Conservation (phyloP, 352 stramenopile species). For the Globisporangium ultimum region DNA sequence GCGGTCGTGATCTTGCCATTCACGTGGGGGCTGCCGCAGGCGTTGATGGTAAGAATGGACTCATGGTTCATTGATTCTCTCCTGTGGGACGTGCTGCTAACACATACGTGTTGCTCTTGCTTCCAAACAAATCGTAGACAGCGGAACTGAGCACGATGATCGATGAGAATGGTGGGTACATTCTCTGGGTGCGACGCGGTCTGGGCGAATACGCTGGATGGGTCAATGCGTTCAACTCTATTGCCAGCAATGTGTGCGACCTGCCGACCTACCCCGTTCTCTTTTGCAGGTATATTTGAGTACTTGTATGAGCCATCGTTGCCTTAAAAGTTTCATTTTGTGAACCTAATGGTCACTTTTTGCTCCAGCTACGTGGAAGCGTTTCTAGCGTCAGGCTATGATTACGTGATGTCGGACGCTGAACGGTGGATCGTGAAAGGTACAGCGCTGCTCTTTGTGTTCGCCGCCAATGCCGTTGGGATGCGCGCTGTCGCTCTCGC, state of each 20-base stretch:
- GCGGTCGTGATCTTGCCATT: slow-evolving; percentile 73
- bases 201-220: slow-evolving; percentile 79
- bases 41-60: slow-evolving; percentile 58
- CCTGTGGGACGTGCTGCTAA: background rate
- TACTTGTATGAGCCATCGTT: background rate
- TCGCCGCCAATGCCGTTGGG: slow-evolving; percentile 63
- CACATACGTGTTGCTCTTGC: background rate
- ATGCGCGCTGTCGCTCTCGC: slow-evolving; percentile 75
- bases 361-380: slow-evolving; percentile 67
- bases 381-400: slow-evolving; percentile 63
- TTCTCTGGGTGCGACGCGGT: slow-evolving; percentile 78
- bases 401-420: slow-evolving; percentile 38
- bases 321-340: background rate
- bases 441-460: slow-evolving; percentile 63
- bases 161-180: slow-evolving; percentile 83
- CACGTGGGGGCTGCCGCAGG: slow-evolving; percentile 80
- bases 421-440: slow-evolving; percentile 77
- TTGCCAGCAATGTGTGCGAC: slow-evolving; percentile 83
- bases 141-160: slow-evolving; percentile 84
- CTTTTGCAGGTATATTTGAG: slow-evolving; percentile 52
- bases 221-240: slow-evolving; percentile 84
- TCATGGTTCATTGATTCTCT: background rate
- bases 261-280: slow-evolving; percentile 82
- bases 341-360: background rate
- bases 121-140: slow-evolving; percentile 24